Evolutionary conservation across 192 early-diverging fungal genomes (phyloP), one percentile per base, ranked within the genome.

Genomic region (Coemansia sp.): DNA sequence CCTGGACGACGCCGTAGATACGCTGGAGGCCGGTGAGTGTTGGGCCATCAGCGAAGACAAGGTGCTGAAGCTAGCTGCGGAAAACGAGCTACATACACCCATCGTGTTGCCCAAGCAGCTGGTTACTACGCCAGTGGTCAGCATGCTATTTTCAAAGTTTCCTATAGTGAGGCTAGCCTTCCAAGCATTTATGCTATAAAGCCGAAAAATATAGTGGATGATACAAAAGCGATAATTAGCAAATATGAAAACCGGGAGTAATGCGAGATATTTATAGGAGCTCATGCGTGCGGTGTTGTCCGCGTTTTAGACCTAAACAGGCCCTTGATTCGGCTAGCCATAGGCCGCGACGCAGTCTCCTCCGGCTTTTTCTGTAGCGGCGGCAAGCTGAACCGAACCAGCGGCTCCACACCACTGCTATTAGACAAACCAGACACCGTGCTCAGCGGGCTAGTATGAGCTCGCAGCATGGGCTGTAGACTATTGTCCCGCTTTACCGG

Each of bases 131-230:
- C 73, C 78, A 0, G 59, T 74, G 3, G 45, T 81, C 50, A 71
- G 69, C 62, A 81, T 69, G 69, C 2, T 81, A 45, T 64, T 81
- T 28, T 62, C 56, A 53, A 81, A 81, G 62, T 81, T 75, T 60
- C 78, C 78, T 2, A 60, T 81, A 10, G 23, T 66, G 42, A 69
- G 78, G 1, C 57, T 81, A 20, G 78, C 73, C 5, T 81, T 81
- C 64, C 69, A 73, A 45, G 71, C 73, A 6, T 81, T 81, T 40
- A 81, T 81, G 78, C 69, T 81, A 4, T 79, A 69, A 34, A 21
- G 26, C 20, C 7, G 2, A 9, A 9, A 36, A 1, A 34, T 14
- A 56, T 56, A 31, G 18, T 58, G 36, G 34, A 58, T n/a, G 5
- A 65, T 65, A 55, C 55, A 65, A 14, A 55, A 20, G 24, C 20